Conservation (phyloP, 768 basidiomycete genomes). For the Tulasnella sp. region DNA sequence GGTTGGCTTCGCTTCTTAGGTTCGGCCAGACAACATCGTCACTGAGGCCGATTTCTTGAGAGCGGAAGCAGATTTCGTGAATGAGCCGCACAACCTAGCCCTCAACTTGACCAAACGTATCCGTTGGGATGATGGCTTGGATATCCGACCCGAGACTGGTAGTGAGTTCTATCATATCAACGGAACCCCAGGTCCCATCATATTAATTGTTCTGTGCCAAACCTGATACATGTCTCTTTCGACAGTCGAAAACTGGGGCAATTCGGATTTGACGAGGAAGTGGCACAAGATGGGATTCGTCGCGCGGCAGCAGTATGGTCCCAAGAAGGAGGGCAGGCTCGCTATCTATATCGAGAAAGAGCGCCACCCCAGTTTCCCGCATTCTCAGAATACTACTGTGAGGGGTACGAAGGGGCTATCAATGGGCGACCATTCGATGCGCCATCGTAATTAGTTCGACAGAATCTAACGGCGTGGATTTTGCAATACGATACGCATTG, state of each 20-base stretch:
- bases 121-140: not conserved
- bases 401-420: no score
- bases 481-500: no score
- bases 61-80: not conserved
- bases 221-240: not conserved
- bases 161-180: not conserved
- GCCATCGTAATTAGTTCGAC: no score
- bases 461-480: no score
- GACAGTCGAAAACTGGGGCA: not conserved
- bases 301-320: not conserved
- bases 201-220: not conserved
- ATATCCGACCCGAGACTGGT: not conserved
- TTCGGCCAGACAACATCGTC: constrained; percentile 3
- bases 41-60: not conserved
- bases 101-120: not conserved
- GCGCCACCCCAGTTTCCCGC: not conserved
- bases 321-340: not conserved
- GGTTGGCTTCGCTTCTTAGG: not conserved
- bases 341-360: not conserved
- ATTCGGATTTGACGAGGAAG: not conserved
- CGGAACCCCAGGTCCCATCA: no score
- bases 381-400: no score
- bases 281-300: constrained; percentile 3
- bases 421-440: no score
- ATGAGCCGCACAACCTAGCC: not conserved